phyloP scores from a whole-genome alignment of 495 filamentous ascomycete genomes.

The Penicillium canariense region DNA sequence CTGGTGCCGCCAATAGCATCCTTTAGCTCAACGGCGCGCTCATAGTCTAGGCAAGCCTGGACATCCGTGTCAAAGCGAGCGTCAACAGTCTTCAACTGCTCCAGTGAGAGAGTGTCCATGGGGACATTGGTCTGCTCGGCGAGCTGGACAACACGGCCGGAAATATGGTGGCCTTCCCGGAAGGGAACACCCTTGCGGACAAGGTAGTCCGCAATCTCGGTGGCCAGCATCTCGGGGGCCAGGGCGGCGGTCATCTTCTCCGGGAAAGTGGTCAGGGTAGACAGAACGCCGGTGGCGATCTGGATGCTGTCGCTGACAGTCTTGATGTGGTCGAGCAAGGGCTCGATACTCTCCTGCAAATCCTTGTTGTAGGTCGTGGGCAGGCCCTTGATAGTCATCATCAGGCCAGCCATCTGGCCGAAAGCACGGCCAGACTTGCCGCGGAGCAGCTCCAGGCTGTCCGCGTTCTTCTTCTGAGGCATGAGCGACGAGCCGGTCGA shows the following conservation, averaged over 20 bases:
- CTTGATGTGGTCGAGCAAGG: conserved; percentile 83
- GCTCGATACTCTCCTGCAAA: conserved; percentile 86
- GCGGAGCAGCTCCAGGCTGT: conserved; percentile 82
- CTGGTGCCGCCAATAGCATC: conserved; percentile 81
- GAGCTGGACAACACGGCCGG: conserved; percentile 72
- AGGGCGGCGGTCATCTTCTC: conserved; percentile 78
- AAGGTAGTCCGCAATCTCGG: conserved; percentile 87
- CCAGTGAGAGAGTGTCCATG: conserved; percentile 73
- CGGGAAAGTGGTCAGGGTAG: conserved; percentile 62
- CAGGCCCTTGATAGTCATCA: conserved; percentile 82
- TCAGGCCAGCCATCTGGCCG: conserved; percentile 85
- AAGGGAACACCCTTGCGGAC: conserved; percentile 82
- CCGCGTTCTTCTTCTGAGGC: conserved; percentile 82
- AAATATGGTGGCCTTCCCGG: conserved; percentile 85
- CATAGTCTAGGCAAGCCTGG: conserved; percentile 72
- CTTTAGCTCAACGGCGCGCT: conserved; percentile 81
- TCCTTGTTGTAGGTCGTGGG: conserved; percentile 96
- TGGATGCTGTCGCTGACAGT: conserved; percentile 81
- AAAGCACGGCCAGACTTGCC: conserved; percentile 85
- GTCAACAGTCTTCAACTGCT: conserved; percentile 73
- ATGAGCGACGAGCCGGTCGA: conserved; percentile 81
- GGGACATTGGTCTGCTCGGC: conserved; percentile 66
- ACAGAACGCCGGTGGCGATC: conserved; percentile 77
- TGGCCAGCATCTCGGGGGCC: conserved; percentile 72
- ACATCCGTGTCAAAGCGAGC: conserved; percentile 75